Base-by-base conservation (phyloP, 148 eudicot species). In the Dianthus caryophyllus region DNA sequence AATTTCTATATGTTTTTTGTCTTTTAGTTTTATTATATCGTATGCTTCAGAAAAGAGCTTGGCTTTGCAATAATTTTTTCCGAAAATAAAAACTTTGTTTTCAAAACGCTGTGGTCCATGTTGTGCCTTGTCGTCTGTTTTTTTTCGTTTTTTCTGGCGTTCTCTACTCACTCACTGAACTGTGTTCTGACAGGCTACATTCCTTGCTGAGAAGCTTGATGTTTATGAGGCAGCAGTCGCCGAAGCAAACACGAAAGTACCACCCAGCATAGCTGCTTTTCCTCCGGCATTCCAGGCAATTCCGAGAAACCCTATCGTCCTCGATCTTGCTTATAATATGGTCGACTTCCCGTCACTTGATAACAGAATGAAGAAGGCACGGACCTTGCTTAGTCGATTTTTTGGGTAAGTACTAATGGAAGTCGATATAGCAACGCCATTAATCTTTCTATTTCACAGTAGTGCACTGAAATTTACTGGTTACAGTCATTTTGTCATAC, bases 301-400 rank as follows among this genome's bases (percentile, higher is more conserved):
- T 49, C 82, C 91, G 18, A 84, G 95, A 68, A 86, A 85, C 70
- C 95, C 96, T 24, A 84, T 93, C 18, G 86, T 87, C 56, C 68
- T 85, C 68, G 98, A 93, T 80, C 95, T 92, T 66, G 98, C 92
- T 43, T 78, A 81, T 66, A 84, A 83, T 64, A 26, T 74, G 62
- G 84, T 93, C 8, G 95, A 89, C 10, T 94, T 88, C 84, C 99
- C 97, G 18, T 79, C 99, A 12, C 85, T 94, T 33, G 99, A 86
- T 49, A 79, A 73, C 75, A 80, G 90, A 80, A 83, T 82, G 88
- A 94, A 88, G 89, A 88, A 88, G 58, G 88, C 88, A 1, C 84
- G 85, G 74, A 90, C 92, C 33, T 81, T 90, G 66, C 66, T 89
- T 6, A 80, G 88, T 73, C 76, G 96, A 82, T 74, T 88, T 69